Evolutionary conservation across 176 grass and related monocot species (phyloP).

Genomic region (Triticum turgidum): DNA sequence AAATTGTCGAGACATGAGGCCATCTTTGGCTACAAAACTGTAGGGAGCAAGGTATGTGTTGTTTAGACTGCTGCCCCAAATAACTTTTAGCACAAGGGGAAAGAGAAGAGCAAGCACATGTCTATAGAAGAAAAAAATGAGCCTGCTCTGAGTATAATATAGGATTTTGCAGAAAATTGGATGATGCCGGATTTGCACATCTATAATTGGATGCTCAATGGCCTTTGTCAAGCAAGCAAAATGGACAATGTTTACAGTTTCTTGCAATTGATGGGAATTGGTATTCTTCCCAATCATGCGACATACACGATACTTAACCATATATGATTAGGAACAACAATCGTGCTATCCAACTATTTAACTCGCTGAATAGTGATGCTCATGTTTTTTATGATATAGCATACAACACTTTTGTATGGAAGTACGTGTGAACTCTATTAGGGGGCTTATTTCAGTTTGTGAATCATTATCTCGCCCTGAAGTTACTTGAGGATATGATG

Average conservation of each 20-base stretch:
- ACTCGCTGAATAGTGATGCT: slow-evolving; percentile 15
- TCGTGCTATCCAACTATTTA: slow-evolving; percentile 39
- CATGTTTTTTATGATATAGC: slow-evolving; percentile 10
- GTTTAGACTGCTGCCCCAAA: slow-evolving; percentile 37
- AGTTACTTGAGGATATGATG: slow-evolving; percentile 49
- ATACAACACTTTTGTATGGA: too few species aligned
- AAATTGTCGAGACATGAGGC: not conserved
- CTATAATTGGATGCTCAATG: slow-evolving; percentile 45
- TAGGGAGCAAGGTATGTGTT: slow-evolving; percentile 33
- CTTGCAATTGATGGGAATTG: slow-evolving; percentile 32
- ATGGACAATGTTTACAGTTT: slow-evolving; percentile 38
- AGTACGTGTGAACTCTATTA: too few species aligned
- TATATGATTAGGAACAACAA: slow-evolving; percentile 32
- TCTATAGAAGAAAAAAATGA: slow-evolving; percentile 10
- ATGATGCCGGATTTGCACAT: slow-evolving; percentile 42
- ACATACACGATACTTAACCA: slow-evolving; percentile 40
- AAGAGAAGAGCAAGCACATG: not conserved
- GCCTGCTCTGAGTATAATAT: slow-evolving; percentile 15
- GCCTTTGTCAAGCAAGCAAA: slow-evolving; percentile 41
- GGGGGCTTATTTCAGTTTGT: too few species aligned
- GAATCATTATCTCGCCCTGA: slow-evolving; percentile 10
- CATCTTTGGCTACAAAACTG: slow-evolving; percentile 22
- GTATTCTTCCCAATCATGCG: slow-evolving; percentile 37
- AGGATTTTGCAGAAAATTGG: slow-evolving; percentile 31
- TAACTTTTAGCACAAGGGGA: not conserved